phyloP scores from a whole-genome alignment of 228 moss, liverwort and hornwort genomes.

The Sphagnum fallax region DNA sequence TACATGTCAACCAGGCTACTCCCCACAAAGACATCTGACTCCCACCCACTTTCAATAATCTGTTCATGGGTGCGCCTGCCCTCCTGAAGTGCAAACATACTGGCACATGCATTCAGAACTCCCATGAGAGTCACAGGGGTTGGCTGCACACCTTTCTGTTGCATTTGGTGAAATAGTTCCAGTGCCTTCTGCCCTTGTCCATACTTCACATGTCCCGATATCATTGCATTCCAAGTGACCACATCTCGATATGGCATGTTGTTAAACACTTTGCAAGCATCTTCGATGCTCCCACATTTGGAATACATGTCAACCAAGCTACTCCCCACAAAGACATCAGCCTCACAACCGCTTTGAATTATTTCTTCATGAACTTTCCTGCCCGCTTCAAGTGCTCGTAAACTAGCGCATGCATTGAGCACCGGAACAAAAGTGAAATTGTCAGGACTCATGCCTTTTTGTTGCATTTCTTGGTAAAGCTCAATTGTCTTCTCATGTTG shows the following conservation, averaged over 20 bases:
- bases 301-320: conserved; percentile 53
- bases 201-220: conserved; percentile 23
- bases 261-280: conserved; percentile 31
- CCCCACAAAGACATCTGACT: conserved; percentile 26
- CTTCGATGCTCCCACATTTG: conserved; percentile 31
- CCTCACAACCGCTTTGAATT: conserved; percentile 16
- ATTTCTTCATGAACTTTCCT: conserved; percentile 29
- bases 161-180: conserved; percentile 24
- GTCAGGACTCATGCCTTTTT: conserved; percentile 14
- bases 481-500: conserved; percentile 19
- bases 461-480: conserved; percentile 19
- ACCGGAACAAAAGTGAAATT: background rate
- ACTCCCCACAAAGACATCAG: conserved; percentile 31
- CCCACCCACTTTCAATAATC: conserved; percentile 13
- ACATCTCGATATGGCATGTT: conserved; percentile 26
- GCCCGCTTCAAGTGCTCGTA: conserved; percentile 21
- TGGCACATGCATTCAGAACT: conserved; percentile 26
- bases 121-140: conserved; percentile 37
- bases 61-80: conserved; percentile 21
- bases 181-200: conserved; percentile 17
- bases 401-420: background rate
- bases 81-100: conserved; percentile 7
- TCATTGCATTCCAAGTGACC: conserved; percentile 40
- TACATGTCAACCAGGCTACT: conserved; percentile 41
- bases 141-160: conserved; percentile 18